phyloP scores from a whole-genome alignment of 176 grass and related monocot species.

The Saccharum spontaneum region DNA sequence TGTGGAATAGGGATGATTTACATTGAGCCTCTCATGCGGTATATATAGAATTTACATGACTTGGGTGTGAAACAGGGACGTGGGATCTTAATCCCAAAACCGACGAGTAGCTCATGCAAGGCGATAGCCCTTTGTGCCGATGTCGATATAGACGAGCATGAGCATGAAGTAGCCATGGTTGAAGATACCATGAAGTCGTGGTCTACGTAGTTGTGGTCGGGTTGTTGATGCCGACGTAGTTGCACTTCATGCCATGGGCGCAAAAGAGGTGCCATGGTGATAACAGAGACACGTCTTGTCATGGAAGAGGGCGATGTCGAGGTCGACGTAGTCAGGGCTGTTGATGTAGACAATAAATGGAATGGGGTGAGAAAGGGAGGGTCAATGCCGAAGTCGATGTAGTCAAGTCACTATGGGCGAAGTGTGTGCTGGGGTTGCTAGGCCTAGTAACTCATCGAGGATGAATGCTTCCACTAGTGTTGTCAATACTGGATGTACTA shows the following conservation, averaged over 20 bases:
- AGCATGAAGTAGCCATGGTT: background rate
- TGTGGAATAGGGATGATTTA: background rate
- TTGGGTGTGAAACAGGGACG: background rate
- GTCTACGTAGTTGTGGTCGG: background rate
- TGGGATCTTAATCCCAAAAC: background rate
- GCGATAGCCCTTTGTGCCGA: background rate
- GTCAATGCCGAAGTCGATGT: no score
- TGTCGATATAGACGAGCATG: background rate
- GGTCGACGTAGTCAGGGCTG: background rate
- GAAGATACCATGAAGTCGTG: background rate
- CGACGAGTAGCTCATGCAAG: background rate
- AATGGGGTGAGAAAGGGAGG: no score
- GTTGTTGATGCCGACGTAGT: no score
- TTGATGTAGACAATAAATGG: background rate
- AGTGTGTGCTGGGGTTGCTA: background rate
- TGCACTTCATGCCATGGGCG: background rate
- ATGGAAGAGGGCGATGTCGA: background rate
- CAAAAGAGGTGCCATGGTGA: background rate
- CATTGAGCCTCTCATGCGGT: background rate
- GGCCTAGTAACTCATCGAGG: no score
- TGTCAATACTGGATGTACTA: no score
- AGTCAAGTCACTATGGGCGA: no score
- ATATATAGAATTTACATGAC: background rate
- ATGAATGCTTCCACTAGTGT: no score
- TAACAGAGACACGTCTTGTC: background rate